Evolutionary conservation across 2,329 filamentous ascomycete species (phyloP), one percentile per base, ranked within the genome.

Genomic region (Verticillium zaregamsianum): DNA sequence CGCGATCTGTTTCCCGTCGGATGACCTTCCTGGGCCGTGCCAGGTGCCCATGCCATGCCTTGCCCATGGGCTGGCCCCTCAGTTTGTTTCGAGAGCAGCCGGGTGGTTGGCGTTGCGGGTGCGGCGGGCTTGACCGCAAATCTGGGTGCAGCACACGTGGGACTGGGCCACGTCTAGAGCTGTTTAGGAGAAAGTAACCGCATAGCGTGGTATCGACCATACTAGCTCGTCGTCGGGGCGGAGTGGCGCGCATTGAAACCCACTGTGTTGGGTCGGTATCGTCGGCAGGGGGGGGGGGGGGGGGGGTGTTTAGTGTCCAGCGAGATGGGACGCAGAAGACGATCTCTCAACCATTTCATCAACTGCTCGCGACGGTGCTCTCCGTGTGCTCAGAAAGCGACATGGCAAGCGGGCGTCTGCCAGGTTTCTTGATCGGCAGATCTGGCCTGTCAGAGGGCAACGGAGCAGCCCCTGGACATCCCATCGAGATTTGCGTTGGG

Each of bases 221-320:
- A 49, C 60, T 49, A 61, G 60, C 60, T 57, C 54, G 31, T 62
- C 54, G 58, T 31, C 32, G 33, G 39, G 40, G 61, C 61, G 59
- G 62, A 55, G 59, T 65, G 63, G 63, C 63, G 63, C 56, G 52
- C 40, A 31, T 60, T 59, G 59, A 61, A 65, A 60, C 58, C 63
- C 63, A 57, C 61, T 37, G 59, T 57, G 59, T 57, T 58, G 63
- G 63, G 63, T 62, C 58, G 37, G 45, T 11, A 49, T 49, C 45
- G 39, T n/a, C 11, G n/a, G 7, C 40, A 49, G 40, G 40, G 40
- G n/a, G 11, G n/a, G 17, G 40, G 40, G 3, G 9, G 5, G 40
- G 40, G 11, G 9, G 15, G 40, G n/a, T n/a, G n/a, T n/a, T n/a
- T n/a, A n/a, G n/a, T n/a, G n/a, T n/a, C 17, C 39, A 49, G n/a